Evolutionary conservation across 129 eudicot genomes (phyloP).

Genomic region (Tanacetum coccineum): DNA sequence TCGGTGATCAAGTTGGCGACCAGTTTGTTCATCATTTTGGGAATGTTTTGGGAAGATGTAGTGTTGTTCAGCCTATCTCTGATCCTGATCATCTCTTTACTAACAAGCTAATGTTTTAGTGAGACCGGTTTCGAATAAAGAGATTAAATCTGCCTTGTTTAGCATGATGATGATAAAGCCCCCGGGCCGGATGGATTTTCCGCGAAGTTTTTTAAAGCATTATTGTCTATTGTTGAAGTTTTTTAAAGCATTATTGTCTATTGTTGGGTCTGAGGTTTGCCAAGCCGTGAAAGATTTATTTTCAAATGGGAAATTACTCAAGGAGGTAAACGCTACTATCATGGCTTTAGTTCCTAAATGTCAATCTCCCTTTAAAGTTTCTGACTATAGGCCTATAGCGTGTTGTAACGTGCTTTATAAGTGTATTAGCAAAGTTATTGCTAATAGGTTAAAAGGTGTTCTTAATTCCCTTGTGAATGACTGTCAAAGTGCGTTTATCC

Average conservation of each 20-base stretch:
- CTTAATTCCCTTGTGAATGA: neutral
- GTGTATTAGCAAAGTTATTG: neutral
- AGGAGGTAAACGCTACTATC: neutral
- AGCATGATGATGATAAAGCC: neutral
- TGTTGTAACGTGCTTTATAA: slow-evolving; percentile 1
- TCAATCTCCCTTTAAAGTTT: neutral
- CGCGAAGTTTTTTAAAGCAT: too few relatives aligned
- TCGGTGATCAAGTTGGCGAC: too few relatives aligned
- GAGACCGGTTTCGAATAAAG: neutral
- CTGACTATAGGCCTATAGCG: neutral
- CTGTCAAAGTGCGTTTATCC: neutral
- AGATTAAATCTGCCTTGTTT: neutral
- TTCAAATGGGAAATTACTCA: neutral
- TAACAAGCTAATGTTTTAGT: neutral
- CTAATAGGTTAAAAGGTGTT: neutral
- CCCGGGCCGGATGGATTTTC: slow-evolving; percentile 9
- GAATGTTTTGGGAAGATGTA: neutral
- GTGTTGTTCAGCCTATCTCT: neutral
- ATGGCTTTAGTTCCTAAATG: neutral
- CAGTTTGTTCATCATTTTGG: neutral
- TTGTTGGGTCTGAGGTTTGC: neutral
- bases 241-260: neutral
- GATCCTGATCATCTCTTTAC: neutral
- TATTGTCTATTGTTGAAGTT: too few relatives aligned
- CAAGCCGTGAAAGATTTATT: neutral